Evolutionary conservation across 305 asterid species (phyloP).

Genomic region (Solanum hybrid): DNA sequence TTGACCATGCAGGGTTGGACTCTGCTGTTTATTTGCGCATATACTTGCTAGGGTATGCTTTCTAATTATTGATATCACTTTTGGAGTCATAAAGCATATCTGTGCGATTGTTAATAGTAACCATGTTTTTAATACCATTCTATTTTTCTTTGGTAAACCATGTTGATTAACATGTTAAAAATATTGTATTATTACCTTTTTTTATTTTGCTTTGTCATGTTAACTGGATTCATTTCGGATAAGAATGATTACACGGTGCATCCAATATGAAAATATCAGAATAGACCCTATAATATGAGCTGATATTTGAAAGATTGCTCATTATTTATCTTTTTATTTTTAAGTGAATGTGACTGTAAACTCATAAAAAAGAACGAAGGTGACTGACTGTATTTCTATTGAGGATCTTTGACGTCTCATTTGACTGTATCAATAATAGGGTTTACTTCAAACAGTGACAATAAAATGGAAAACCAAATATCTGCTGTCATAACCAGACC

Average conservation of each 20-base stretch:
- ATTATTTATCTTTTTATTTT: neutral
- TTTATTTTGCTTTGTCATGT: neutral
- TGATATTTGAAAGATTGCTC: neutral
- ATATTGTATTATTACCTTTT: neutral
- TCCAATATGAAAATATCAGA: neutral
- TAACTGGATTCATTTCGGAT: neutral
- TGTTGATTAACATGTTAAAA: neutral
- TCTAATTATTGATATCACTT: neutral
- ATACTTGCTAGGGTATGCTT: constrained; percentile 74
- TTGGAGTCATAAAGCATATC: neutral
- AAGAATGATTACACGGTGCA: neutral
- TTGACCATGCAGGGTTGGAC: constrained; percentile 93
- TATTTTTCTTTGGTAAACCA: neutral
- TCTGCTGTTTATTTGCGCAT: constrained; percentile 84
- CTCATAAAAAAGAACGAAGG: neutral
- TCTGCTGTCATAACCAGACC: neutral
- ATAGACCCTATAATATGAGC: neutral
- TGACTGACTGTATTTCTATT: neutral
- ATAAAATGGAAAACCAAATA: neutral
- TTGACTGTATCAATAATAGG: neutral
- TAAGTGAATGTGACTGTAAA: neutral
- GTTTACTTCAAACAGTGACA: neutral
- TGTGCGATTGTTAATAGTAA: neutral
- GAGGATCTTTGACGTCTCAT: neutral
- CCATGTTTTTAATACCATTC: neutral